Evolutionary conservation across 2,329 filamentous ascomycete species (phyloP).

Genomic region (Myriosclerotinia curreyana): DNA sequence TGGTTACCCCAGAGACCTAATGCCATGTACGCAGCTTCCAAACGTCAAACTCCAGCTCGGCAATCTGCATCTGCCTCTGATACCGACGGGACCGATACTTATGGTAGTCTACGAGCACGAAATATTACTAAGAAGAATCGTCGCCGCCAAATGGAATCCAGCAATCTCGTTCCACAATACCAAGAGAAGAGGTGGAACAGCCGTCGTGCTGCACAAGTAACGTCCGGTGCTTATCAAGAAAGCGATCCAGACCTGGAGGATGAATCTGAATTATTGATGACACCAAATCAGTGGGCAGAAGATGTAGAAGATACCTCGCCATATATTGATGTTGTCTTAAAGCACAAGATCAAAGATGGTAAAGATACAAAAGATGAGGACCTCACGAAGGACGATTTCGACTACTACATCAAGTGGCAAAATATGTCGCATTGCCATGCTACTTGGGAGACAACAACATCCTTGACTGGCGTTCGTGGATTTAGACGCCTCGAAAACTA

Average conservation of each 20-base stretch:
- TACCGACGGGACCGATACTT: slow-evolving; percentile 69
- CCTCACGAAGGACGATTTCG: slow-evolving; percentile 69
- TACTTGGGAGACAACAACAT: slow-evolving; percentile 83
- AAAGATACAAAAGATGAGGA: slow-evolving; percentile 56
- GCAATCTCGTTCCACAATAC: slow-evolving; percentile 61
- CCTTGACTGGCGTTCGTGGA: slow-evolving; percentile 73
- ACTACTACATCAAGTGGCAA: slow-evolving; percentile 96
- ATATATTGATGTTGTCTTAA: slow-evolving; percentile 86
- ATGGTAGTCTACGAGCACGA: slow-evolving; percentile 71
- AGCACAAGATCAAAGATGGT: slow-evolving; percentile 75
- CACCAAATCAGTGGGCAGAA: slow-evolving; percentile 67
- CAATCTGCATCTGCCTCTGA: slow-evolving; percentile 61
- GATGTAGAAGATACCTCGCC: slow-evolving; percentile 74
- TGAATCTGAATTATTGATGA: slow-evolving; percentile 59
- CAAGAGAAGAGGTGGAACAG: slow-evolving; percentile 90
- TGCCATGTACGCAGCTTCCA: slow-evolving; percentile 50
- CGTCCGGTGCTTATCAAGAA: slow-evolving; percentile 62
- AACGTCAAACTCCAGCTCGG: slow-evolving; percentile 55
- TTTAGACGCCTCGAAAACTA: slow-evolving; percentile 93
- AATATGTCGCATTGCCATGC: slow-evolving; percentile 92
- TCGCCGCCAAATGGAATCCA: slow-evolving; percentile 66
- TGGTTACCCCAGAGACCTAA: slow-evolving; percentile 27
- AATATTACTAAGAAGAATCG: slow-evolving; percentile 73
- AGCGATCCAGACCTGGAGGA: slow-evolving; percentile 64
- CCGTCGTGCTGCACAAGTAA: slow-evolving; percentile 72